Evolutionary conservation across 73 alveolate species (phyloP).

Genomic region (Paramecium octaurelia): DNA sequence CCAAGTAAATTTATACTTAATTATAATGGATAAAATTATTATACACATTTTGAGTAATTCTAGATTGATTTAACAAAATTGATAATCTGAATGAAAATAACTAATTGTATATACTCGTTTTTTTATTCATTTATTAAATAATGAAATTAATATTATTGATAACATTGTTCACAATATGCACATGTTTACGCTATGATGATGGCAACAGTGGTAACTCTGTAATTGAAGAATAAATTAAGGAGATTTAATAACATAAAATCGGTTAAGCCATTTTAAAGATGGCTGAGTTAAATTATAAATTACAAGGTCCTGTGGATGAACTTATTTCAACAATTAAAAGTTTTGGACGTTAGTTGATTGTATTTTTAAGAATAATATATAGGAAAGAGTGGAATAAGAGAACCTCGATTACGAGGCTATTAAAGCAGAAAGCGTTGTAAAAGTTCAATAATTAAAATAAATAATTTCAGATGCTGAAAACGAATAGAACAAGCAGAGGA

Average conservation of each 20-base stretch:
- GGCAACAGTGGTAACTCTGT: conserved; percentile 35
- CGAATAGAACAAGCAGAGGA: conserved; percentile 2
- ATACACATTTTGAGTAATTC: background rate
- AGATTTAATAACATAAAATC: background rate
- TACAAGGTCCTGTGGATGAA: conserved; percentile 46
- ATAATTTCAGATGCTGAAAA: conserved; percentile 5
- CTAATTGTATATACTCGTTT: background rate
- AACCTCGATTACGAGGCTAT: conserved; percentile 42
- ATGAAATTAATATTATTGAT: background rate
- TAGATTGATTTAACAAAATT: background rate
- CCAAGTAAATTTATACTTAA: background rate
- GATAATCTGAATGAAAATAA: background rate
- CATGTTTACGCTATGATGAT: background rate
- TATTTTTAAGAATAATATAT: background rate
- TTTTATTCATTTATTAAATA: background rate
- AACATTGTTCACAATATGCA: background rate
- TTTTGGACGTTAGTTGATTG: conserved; percentile 34
- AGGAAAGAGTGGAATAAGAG: conserved; percentile 50
- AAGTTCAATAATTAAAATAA: conserved; percentile 16
- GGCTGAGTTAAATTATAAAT: conserved; percentile 42
- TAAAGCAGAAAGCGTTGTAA: conserved; percentile 5
- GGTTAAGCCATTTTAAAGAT: conserved; percentile 38
- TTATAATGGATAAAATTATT: background rate
- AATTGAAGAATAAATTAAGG: conserved; percentile 5
- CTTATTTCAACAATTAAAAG: background rate